Percentiles rank a stretch among this genome's conserved stretches.
These are phyloP conservation scores for Mycena indigotica DNA, from an alignment of 768 basidiomycete species.

Conservation along the genomic window DNA sequence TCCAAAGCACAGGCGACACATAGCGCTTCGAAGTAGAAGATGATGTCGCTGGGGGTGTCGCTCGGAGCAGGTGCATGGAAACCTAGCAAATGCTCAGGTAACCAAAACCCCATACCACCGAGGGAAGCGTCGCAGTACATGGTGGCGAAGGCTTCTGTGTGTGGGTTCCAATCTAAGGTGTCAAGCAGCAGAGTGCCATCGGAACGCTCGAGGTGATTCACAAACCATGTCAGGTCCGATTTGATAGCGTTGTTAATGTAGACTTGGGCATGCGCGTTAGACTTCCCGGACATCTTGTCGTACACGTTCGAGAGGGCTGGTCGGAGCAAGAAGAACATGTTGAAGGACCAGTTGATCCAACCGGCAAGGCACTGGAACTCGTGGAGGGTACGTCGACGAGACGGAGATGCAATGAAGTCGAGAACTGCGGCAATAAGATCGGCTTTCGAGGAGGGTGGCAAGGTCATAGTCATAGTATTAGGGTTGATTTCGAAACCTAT, in stretches of 20 bases:
- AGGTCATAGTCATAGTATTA: constrained; percentile 30
- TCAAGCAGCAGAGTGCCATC: constrained; percentile 28
- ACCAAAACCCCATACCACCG: constrained; percentile 25
- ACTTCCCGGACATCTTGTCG: constrained; percentile 33
- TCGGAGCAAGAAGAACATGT: constrained; percentile 34
- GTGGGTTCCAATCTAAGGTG: constrained; percentile 18
- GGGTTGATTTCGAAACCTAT: constrained; percentile 43
- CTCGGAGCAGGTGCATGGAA: constrained; percentile 16
- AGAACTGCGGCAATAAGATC: constrained; percentile 18
- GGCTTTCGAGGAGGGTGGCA: background rate
- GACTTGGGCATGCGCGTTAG: constrained; percentile 11
- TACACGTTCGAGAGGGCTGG: constrained; percentile 34
- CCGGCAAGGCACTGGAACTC: constrained; percentile 38
- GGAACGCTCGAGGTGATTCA: constrained; percentile 20
- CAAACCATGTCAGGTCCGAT: constrained; percentile 35
- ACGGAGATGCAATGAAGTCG: constrained; percentile 3
- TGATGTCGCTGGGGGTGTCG: constrained; percentile 1
- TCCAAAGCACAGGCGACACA: constrained; percentile 20
- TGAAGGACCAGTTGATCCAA: constrained; percentile 43
- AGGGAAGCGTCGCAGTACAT: constrained; percentile 29
- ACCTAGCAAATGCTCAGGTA: constrained; percentile 2
- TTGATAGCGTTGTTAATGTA: constrained; percentile 29
- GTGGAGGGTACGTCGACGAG: constrained; percentile 16
- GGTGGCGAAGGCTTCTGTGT: constrained; percentile 13
- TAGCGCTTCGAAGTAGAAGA: constrained; percentile 32